phyloP scores from a whole-genome alignment of 192 early-diverging fungal species.

The Entomortierella parvispora region DNA sequence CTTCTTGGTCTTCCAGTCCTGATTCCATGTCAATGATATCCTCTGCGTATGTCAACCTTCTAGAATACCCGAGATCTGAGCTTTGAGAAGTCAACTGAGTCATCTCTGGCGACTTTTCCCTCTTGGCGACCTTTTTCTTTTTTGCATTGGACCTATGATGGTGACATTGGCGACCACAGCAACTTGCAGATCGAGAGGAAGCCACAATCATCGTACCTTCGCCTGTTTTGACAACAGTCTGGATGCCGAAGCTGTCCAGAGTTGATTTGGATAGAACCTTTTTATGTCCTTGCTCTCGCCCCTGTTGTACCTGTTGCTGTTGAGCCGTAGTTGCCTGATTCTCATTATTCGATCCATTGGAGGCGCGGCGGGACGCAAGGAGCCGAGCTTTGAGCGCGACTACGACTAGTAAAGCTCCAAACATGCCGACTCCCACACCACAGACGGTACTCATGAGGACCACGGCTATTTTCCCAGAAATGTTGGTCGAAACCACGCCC shows the following conservation, averaged over 20 bases:
- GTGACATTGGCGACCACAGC: not conserved
- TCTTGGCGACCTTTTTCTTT: no score
- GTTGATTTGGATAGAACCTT: constrained; percentile 9
- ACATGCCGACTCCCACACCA: constrained; percentile 34
- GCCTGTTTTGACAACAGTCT: constrained; percentile 15
- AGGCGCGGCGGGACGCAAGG: constrained; percentile 10
- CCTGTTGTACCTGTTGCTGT: constrained; percentile 14
- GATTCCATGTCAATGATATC: constrained; percentile 24
- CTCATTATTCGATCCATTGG: no score
- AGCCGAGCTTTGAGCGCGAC: constrained; percentile 37
- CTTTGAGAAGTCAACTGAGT: no score
- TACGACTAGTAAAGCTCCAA: constrained; percentile 40
- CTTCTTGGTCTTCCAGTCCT: constrained; percentile 5
- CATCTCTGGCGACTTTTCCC: no score
- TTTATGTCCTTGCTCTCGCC: constrained; percentile 14
- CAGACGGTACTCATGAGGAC: constrained; percentile 39
- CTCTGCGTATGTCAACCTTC: constrained; percentile 6
- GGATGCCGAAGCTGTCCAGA: constrained; percentile 18
- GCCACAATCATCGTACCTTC: constrained; percentile 3
- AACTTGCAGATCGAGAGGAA: not conserved
- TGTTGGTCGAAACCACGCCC: not conserved
- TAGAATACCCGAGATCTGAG: no score
- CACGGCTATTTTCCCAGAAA: constrained; percentile 31
- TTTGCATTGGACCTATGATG: not conserved
- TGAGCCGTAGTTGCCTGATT: not conserved